Percentiles rank a stretch among this genome's conserved stretches.
phyloP scores from a whole-genome alignment of 306 rosid species.

The Trifolium fragiferum region DNA sequence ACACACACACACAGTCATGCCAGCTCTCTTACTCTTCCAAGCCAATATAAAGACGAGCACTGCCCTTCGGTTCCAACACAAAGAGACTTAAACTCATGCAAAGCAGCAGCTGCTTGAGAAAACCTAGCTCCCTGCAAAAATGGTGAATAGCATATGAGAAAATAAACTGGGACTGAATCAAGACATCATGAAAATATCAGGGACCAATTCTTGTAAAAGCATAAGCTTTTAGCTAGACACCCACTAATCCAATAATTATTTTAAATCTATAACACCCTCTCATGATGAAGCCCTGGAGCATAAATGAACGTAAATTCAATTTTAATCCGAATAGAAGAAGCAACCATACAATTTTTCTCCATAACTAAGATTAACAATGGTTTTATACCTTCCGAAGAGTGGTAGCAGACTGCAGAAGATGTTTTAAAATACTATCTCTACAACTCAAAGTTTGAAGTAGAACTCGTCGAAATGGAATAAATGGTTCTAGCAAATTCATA shows the following conservation, averaged over 20 bases:
- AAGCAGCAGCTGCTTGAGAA: conserved; percentile 90
- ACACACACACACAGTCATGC: conserved; percentile 7
- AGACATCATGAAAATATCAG: conserved; percentile 24
- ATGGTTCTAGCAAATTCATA: conserved; percentile 90
- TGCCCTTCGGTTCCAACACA: conserved; percentile 64
- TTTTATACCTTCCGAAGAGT: conserved; percentile 82
- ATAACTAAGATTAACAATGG: conserved; percentile 45
- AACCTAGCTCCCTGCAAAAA: conserved; percentile 81
- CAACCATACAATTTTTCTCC: conserved; percentile 31
- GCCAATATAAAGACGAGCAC: conserved; percentile 73
- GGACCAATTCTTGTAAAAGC: conserved; percentile 10
- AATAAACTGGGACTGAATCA: conserved; percentile 28
- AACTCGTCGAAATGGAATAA: conserved; percentile 86
- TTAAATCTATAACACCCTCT: not conserved
- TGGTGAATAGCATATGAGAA: conserved; percentile 41
- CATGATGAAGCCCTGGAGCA: not conserved
- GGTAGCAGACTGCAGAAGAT: conserved; percentile 85
- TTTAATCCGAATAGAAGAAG: not conserved
- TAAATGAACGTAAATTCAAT: not conserved
- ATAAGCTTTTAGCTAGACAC: conserved; percentile 17
- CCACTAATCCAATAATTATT: conserved; percentile 8
- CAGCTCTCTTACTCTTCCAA: conserved; percentile 74
- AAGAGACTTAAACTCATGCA: conserved; percentile 87
- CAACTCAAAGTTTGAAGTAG: conserved; percentile 81
- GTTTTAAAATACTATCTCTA: conserved; percentile 64